Evolutionary conservation across 2,329 filamentous ascomycete genomes (phyloP).

Genomic region (Aspergillus tanneri): DNA sequence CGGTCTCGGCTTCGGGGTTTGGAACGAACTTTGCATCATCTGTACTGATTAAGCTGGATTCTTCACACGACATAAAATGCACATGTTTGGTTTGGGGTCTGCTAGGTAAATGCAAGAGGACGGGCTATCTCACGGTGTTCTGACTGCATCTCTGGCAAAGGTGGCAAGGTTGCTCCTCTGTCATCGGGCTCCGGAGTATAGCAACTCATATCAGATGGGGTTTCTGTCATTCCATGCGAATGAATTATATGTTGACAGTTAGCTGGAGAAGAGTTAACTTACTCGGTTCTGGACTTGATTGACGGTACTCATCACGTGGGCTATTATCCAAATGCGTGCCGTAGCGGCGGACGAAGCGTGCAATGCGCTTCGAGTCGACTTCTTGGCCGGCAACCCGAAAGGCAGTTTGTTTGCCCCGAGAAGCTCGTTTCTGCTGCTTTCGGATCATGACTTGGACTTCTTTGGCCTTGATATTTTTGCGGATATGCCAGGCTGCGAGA

Average conservation of each 20-base stretch:
- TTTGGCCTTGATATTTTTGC: conserved; percentile 41
- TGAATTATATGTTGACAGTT: neutral
- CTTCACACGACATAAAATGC: neutral
- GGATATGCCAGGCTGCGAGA: conserved; percentile 38
- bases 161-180: conserved; percentile 28
- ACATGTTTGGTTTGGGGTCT: neutral
- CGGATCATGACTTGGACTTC: conserved; percentile 40
- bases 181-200: conserved; percentile 38
- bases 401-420: conserved; percentile 38
- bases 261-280: conserved; percentile 7
- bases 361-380: conserved; percentile 36
- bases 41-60: conserved; percentile 3
- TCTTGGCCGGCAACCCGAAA: conserved; percentile 37
- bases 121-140: conserved; percentile 24
- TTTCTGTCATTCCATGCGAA: conserved; percentile 23
- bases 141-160: conserved; percentile 29
- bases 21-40: conserved; percentile 28
- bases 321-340: conserved; percentile 28
- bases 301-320: conserved; percentile 8
- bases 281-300: conserved; percentile 36
- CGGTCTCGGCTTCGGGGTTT: conserved; percentile 27
- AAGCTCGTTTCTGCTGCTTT: conserved; percentile 39
- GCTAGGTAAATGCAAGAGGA: neutral
- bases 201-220: conserved; percentile 40
- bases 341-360: conserved; percentile 36